Evolutionary conservation across 2,329 filamentous ascomycete genomes (phyloP), one percentile per base, ranked within the genome.

Genomic region (Diatrype stigma): DNA sequence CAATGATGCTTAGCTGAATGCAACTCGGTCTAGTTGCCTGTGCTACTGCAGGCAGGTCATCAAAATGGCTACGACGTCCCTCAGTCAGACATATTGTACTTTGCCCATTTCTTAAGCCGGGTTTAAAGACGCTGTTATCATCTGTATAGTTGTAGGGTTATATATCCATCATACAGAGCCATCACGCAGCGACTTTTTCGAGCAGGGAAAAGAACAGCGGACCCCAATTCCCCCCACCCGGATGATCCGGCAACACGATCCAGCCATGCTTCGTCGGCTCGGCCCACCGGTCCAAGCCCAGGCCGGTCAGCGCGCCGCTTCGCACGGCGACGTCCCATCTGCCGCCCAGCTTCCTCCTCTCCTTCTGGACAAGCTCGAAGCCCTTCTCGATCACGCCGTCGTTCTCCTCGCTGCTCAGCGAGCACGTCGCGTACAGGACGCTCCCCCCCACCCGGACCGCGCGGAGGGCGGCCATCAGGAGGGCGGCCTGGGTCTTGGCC

Each of bases 381-480:
- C 63, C 62, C 48, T 64, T 68, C 49, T 69, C 67, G 2, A 73
- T 52, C 12, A 73, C 71, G 12, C 63, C 65, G 48, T 73, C 70
- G 35, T 73, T 73, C 64, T 73, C 71, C 1, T 63, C 66, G 4
- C 50, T 53, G 51, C 70, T 68, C 11, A 73, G 58, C 12, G 71
- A 72, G 50, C 70, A 72, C 1, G 71, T 73, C 7, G 69, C 68
- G 51, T 73, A 73, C 37, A 73, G 58, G 6, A 73, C 64, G 1
- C 52, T 62, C 1, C 69, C 71, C 16, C 69, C 70, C 2, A 65
- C 49, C 22, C 60, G 64, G 2, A 65, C 67, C 10, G 65, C 67
- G 30, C 57, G 56, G 35, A 73, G 52, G 2, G 68, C 70, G 28
- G 64, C 67, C 62, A 70, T 56, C 30, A 73, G 61, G 45, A 72